A percentile compares a stretch with the other conserved stretches of the same genome.
phyloP scores from a whole-genome alignment of 2,329 filamentous ascomycete species.

The Cryphonectria radicalis region DNA sequence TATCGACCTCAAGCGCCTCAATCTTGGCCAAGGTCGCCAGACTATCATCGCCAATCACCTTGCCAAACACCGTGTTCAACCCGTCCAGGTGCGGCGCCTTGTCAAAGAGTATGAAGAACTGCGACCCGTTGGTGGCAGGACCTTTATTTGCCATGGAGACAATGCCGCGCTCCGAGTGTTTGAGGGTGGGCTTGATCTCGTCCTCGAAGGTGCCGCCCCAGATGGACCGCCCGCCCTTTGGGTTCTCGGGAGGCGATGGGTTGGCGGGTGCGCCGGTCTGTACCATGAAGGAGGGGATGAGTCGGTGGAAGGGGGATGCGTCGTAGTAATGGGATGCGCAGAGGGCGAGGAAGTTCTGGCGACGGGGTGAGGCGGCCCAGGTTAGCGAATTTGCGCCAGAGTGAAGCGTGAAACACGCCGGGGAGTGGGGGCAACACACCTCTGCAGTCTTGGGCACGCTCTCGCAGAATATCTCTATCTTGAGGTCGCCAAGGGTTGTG shows the following conservation, averaged over 20 bases:
- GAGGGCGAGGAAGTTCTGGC: conserved; percentile 83
- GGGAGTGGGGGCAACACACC: conserved; percentile 47
- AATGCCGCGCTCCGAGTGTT: conserved; percentile 70
- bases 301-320: conserved; percentile 75
- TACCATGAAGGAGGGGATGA: conserved; percentile 81
- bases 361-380: neutral
- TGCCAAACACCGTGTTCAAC: conserved; percentile 83
- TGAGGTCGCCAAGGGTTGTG: conserved; percentile 87
- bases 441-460: conserved; percentile 91
- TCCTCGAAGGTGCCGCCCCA: conserved; percentile 77
- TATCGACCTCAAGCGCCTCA: conserved; percentile 74
- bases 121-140: conserved; percentile 72
- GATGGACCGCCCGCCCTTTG: conserved; percentile 73
- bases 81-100: conserved; percentile 81
- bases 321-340: conserved; percentile 81
- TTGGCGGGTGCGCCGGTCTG: conserved; percentile 71
- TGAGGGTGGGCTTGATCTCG: conserved; percentile 73
- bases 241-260: conserved; percentile 57
- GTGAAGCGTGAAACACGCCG: neutral
- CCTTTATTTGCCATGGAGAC: conserved; percentile 82
- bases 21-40: conserved; percentile 70
- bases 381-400: conserved; percentile 14
- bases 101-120: conserved; percentile 82
- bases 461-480: conserved; percentile 96
- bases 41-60: conserved; percentile 68